Evolutionary conservation across 2,329 filamentous ascomycete species (phyloP), one percentile per base, ranked within the genome.

Genomic region (Chaetomiaceae sp.): DNA sequence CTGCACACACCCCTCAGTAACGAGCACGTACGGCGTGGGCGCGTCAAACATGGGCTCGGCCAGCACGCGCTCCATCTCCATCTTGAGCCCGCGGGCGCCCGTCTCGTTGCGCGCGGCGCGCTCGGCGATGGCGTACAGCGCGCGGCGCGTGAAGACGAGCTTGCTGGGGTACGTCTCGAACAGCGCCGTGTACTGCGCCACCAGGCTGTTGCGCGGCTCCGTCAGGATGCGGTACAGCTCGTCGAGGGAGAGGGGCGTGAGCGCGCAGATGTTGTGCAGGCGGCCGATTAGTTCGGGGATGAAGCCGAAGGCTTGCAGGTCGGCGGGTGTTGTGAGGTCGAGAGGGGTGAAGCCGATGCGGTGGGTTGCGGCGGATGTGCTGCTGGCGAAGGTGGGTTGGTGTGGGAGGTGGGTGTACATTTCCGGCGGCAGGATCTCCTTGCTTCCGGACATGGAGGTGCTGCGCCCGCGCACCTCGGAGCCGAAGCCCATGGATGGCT

Each of bases 281-380:
- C 93, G 87, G n/a, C 93, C 93, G 47, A 97, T 86, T n/a, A 96
- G 76, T 69, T 96, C 91, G 0, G 91, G 91, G 48, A 96, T 96
- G 64, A 96, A 89, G 13, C 91, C 92, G 63, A 90, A 96, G 38
- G 78, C 80, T 67, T 95, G 89, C 2, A 95, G 73, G 61, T 95
- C 87, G 10, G 80, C 74, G 1, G 89, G 86, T 4, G 82, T 86
- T 21, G 87, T 79, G 19, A 93, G 78, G 58, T 92, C 87, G 1
- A 93, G 73, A 43, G 71, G 79, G 1, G 79, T 81, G 53, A 81
- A 78, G 0, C 52, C 53, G 65, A 59, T 8, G 67, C 30, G 30
- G 30, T 12, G 30, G 30, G 30, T 2, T 4, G 4, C 30, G 12
- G 55, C 21, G 27, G 58, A 10, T 66, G 55, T 21, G 70, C 66